Conservation (phyloP, 106 monocot genomes). For the Acorus calamus region DNA sequence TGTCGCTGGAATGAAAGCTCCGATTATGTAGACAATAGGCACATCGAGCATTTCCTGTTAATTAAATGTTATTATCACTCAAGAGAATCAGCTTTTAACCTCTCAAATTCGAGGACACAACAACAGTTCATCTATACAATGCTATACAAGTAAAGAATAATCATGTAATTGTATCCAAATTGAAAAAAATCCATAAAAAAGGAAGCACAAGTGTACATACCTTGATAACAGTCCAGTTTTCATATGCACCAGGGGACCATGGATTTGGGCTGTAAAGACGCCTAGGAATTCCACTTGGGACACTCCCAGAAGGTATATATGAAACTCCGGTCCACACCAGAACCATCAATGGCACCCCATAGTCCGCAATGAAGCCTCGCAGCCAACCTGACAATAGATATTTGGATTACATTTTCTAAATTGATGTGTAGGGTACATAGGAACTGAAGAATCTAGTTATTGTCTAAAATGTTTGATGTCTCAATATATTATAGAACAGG, state of each 20-base stretch:
- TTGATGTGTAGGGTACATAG: background rate
- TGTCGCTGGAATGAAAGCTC: conserved; percentile 83
- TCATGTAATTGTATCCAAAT: background rate
- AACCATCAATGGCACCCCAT: conserved; percentile 81
- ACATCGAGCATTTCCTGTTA: conserved; percentile 66
- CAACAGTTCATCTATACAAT: background rate
- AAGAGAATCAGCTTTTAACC: too few species aligned
- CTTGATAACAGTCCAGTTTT: conserved; percentile 74
- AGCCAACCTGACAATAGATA: conserved; percentile 37
- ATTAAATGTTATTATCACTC: background rate
- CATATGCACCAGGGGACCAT: conserved; percentile 67
- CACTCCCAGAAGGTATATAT: conserved; percentile 38
- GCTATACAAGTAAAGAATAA: background rate
- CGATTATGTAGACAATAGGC: conserved; percentile 70
- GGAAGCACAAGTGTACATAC: conserved; percentile 10
- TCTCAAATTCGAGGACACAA: too few species aligned
- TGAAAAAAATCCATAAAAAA: background rate
- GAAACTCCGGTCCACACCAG: conserved; percentile 76
- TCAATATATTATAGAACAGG: too few species aligned
- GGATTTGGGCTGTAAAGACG: conserved; percentile 81
- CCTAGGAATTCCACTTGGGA: conserved; percentile 62
- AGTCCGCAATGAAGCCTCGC: conserved; percentile 62
- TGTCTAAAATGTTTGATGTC: too few species aligned
- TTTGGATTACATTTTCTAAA: background rate
- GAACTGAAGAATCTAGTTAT: background rate